Evolutionary conservation across 73 alveolate genomes (phyloP).

Genomic region (Stentor coeruleus): DNA sequence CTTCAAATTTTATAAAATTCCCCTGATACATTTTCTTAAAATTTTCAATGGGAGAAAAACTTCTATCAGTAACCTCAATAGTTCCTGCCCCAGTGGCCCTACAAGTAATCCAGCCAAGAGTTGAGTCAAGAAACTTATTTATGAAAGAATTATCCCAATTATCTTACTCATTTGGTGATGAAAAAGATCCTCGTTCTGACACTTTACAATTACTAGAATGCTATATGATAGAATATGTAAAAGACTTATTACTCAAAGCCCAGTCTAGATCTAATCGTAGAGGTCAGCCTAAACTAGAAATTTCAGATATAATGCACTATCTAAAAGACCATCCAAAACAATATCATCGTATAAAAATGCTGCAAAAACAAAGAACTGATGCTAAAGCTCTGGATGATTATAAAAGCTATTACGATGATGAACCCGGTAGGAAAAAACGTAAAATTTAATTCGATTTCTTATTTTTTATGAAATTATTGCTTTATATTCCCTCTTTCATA

Average conservation of each 20-base stretch:
- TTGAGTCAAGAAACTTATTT: slow-evolving; percentile 4
- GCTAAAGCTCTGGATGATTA: too few relatives aligned
- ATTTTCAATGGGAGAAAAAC: not conserved
- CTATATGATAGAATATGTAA: slow-evolving; percentile 19
- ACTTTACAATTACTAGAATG: slow-evolving; percentile 14
- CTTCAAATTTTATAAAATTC: too few relatives aligned
- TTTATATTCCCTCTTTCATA: too few relatives aligned
- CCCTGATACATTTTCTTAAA: too few relatives aligned
- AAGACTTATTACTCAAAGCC: slow-evolving; percentile 14
- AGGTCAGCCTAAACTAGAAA: slow-evolving; percentile 7
- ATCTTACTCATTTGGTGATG: slow-evolving; percentile 1
- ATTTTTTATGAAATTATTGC: too few relatives aligned
- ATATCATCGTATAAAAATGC: not conserved
- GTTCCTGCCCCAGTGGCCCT: not conserved
- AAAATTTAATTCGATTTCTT: too few relatives aligned
- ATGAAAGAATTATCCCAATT: not conserved
- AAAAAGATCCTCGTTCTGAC: not conserved
- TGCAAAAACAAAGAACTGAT: too few relatives aligned
- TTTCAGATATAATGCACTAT: slow-evolving; percentile 10
- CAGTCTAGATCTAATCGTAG: not conserved
- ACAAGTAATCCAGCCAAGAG: slow-evolving; percentile 14
- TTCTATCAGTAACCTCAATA: not conserved
- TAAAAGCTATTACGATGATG: too few relatives aligned
- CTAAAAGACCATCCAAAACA: slow-evolving; percentile 21
- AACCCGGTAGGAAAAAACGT: too few relatives aligned